phyloP scores from a whole-genome alignment of 2,329 filamentous ascomycete genomes.

The Colletotrichum lupini region DNA sequence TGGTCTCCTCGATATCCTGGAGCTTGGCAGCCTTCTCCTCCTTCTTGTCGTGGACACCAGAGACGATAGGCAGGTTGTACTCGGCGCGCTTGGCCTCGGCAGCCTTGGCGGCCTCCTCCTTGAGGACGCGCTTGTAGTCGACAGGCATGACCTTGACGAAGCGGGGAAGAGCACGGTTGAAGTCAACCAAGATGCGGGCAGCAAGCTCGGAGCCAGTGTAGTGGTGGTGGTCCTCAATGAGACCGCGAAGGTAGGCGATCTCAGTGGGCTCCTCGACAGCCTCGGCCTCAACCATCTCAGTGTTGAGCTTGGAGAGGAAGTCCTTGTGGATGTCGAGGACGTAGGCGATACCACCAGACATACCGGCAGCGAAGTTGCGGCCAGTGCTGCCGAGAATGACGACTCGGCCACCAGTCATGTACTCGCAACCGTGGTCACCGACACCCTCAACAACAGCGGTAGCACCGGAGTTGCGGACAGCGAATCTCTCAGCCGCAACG shows the following conservation, averaged over 20 bases:
- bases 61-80: slow-evolving; percentile 82
- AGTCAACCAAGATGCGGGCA: slow-evolving; percentile 93
- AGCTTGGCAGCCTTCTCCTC: slow-evolving; percentile 75
- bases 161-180: slow-evolving; percentile 87
- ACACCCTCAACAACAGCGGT: slow-evolving; percentile 96
- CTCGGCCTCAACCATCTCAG: slow-evolving; percentile 95
- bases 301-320: slow-evolving; percentile 93
- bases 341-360: slow-evolving; percentile 98
- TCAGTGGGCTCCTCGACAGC: slow-evolving; percentile 86
- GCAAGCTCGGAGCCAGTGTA: slow-evolving; percentile 97
- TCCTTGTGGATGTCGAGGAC: slow-evolving; percentile 90
- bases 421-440: slow-evolving; percentile 96
- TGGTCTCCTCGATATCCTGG: slow-evolving; percentile 90
- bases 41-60: slow-evolving; percentile 74
- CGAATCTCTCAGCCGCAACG: slow-evolving; percentile 95
- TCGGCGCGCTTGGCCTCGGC: slow-evolving; percentile 86
- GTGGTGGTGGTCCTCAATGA: slow-evolving; percentile 97
- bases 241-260: slow-evolving; percentile 88
- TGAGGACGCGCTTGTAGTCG: slow-evolving; percentile 94
- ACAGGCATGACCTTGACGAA: slow-evolving; percentile 95
- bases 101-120: slow-evolving; percentile 86
- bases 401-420: slow-evolving; percentile 97
- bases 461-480: slow-evolving; percentile 94
- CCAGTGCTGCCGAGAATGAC: slow-evolving; percentile 89
- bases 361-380: slow-evolving; percentile 97